Conservation (phyloP, 768 basidiomycete genomes). For the Boletus tylopilopsis region DNA sequence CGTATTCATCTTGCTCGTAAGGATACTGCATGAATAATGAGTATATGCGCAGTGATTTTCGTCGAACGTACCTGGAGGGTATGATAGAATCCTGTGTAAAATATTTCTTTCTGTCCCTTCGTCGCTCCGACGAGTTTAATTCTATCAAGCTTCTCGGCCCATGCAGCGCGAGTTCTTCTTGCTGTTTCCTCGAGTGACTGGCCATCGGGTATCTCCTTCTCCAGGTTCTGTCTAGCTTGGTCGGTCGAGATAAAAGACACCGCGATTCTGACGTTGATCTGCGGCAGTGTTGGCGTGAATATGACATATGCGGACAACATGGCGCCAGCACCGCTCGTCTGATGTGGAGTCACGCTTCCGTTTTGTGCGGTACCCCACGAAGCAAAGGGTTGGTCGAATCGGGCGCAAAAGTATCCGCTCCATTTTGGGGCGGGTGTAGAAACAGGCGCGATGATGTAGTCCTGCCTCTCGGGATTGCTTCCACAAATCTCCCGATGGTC, state of each 20-base stretch:
- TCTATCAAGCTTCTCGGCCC: slow-evolving; percentile 55
- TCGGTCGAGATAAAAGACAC: slow-evolving; percentile 74
- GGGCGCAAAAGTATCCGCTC: slow-evolving; percentile 53
- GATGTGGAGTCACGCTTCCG: slow-evolving; percentile 32
- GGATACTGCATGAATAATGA: slow-evolving; percentile 52
- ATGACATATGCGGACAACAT: slow-evolving; percentile 49
- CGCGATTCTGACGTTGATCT: slow-evolving; percentile 56
- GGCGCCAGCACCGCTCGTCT: slow-evolving; percentile 36
- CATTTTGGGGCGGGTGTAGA: slow-evolving; percentile 38
- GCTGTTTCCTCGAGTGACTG: slow-evolving; percentile 51
- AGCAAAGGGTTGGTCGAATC: slow-evolving; percentile 46
- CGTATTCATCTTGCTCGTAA: slow-evolving; percentile 66
- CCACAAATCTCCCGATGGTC: slow-evolving; percentile 52
- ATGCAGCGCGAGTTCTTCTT: slow-evolving; percentile 42
- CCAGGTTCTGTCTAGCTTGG: slow-evolving; percentile 54
- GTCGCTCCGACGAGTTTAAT: slow-evolving; percentile 49
- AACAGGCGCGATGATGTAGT: slow-evolving; percentile 61
- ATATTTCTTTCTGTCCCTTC: slow-evolving; percentile 42
- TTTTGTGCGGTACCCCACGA: slow-evolving; percentile 51
- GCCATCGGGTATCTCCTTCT: slow-evolving; percentile 45
- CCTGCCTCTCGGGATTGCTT: slow-evolving; percentile 65
- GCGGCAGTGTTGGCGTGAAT: slow-evolving; percentile 34
- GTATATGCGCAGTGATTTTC: background rate
- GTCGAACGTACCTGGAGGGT: slow-evolving; percentile 46
- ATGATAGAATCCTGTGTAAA: slow-evolving; percentile 64